A percentile compares a stretch with the other conserved stretches of the same genome.
Conservation (phyloP, 371 early-diverging fungal species). For the Coemansia sp. region DNA sequence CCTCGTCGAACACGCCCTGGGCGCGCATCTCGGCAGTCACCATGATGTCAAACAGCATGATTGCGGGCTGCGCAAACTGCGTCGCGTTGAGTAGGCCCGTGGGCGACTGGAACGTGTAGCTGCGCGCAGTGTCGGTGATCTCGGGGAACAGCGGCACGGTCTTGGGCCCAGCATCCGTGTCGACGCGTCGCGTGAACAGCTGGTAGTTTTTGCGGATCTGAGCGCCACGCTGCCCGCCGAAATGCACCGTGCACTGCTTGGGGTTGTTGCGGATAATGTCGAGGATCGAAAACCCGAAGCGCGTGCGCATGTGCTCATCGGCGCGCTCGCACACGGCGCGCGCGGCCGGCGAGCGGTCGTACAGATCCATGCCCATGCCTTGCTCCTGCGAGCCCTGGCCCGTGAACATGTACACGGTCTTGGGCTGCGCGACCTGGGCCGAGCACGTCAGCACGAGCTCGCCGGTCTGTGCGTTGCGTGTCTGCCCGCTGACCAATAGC, state of each 20-base stretch:
- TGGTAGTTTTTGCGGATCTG: constrained; percentile 86
- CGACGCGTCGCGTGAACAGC: constrained; percentile 85
- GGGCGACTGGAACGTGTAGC: constrained; percentile 89
- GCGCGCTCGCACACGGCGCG: constrained; percentile 91
- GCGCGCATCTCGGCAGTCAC: constrained; percentile 90
- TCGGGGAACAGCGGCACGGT: constrained; percentile 85
- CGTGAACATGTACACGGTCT: constrained; percentile 92
- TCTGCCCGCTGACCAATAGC: constrained; percentile 87
- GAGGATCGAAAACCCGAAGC: constrained; percentile 90
- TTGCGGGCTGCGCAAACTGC: constrained; percentile 95
- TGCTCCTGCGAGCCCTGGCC: constrained; percentile 97
- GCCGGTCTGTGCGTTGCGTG: constrained; percentile 76
- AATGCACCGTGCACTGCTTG: constrained; percentile 85
- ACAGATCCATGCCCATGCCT: constrained; percentile 96
- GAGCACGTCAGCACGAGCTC: constrained; percentile 81
- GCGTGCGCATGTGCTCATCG: constrained; percentile 83
- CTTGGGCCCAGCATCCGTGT: constrained; percentile 67
- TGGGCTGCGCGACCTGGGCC: constrained; percentile 90
- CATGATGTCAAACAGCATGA: constrained; percentile 92
- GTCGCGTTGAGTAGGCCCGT: constrained; percentile 91
- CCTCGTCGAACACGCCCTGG: constrained; percentile 80
- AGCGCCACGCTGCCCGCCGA: constrained; percentile 92
- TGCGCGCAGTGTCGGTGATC: constrained; percentile 75
- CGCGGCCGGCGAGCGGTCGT: constrained; percentile 81
- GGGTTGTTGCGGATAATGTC: constrained; percentile 94